phyloP scores from a whole-genome alignment of 805 yeast species.

The Lachancea meyersii region DNA sequence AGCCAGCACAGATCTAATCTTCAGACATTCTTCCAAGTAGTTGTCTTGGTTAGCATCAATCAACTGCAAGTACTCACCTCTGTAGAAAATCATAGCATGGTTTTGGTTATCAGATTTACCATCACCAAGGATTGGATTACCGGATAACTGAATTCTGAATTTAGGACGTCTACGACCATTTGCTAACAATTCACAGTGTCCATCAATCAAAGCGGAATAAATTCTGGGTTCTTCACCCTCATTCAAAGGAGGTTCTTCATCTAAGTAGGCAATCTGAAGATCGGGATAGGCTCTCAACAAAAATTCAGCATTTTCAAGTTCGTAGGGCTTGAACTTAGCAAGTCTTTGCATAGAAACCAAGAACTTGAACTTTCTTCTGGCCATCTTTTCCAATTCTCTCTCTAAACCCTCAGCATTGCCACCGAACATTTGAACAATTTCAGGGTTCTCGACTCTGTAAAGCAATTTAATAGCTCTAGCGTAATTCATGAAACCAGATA shows the following conservation, averaged over 20 bases:
- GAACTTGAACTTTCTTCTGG: conserved; percentile 74
- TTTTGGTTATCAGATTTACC: conserved; percentile 87
- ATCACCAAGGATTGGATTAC: conserved; percentile 82
- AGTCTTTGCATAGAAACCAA: conserved; percentile 84
- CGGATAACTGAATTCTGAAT: conserved; percentile 71
- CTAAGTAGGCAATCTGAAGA: conserved; percentile 85
- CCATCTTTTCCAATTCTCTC: conserved; percentile 88
- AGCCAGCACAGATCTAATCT: conserved; percentile 73
- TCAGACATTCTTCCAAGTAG: conserved; percentile 77
- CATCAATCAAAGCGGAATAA: conserved; percentile 74
- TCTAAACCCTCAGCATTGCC: conserved; percentile 96
- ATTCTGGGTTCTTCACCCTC: conserved; percentile 67
- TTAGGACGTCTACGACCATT: conserved; percentile 72
- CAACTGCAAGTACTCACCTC: conserved; percentile 82
- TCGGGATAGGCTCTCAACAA: conserved; percentile 80
- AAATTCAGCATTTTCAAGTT: conserved; percentile 73
- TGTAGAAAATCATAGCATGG: conserved; percentile 68
- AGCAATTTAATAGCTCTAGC: conserved; percentile 91
- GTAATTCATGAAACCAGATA: conserved; percentile 97
- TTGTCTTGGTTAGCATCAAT: conserved; percentile 86
- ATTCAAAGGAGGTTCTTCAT: conserved; percentile 77
- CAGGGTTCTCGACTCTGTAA: conserved; percentile 92
- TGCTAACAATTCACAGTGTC: conserved; percentile 66
- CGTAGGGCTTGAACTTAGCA: conserved; percentile 63
- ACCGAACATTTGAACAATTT: conserved; percentile 95